Conservation (phyloP, 495 filamentous ascomycete species). For the Polyplosphaeria fusca region DNA sequence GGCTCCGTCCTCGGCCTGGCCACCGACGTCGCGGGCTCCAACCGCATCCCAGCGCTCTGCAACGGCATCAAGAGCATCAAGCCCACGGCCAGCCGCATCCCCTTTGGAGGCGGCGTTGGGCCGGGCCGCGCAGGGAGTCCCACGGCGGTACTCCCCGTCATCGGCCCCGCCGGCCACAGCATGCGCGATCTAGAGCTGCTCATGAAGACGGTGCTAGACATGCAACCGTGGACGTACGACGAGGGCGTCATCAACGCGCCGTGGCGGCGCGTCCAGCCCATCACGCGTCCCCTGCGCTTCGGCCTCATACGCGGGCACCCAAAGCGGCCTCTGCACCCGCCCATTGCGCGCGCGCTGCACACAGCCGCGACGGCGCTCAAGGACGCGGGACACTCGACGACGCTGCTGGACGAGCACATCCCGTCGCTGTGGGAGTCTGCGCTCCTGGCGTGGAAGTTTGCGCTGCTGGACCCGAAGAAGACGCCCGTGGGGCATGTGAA, state of each 20-base stretch:
- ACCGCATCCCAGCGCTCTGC: slow-evolving; percentile 39
- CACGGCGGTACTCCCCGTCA: slow-evolving; percentile 46
- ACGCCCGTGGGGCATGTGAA: slow-evolving; percentile 29
- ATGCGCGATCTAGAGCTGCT: slow-evolving; percentile 49
- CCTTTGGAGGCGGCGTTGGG: slow-evolving; percentile 38
- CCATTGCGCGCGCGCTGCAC: slow-evolving; percentile 32
- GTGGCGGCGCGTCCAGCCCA: slow-evolving; percentile 42
- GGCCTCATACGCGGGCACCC: slow-evolving; percentile 33
- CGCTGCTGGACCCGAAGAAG: slow-evolving; percentile 35
- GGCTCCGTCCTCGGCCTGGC: slow-evolving; percentile 28
- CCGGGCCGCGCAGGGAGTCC: slow-evolving; percentile 26
- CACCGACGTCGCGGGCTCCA: slow-evolving; percentile 34
- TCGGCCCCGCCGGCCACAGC: slow-evolving; percentile 50
- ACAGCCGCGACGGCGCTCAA: slow-evolving; percentile 28
- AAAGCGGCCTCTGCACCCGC: slow-evolving; percentile 37
- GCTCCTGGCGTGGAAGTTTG: slow-evolving; percentile 32
- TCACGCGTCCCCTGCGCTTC: slow-evolving; percentile 20
- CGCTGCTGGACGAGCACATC: slow-evolving; percentile 22
- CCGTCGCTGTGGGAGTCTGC: slow-evolving; percentile 28
- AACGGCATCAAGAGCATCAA: slow-evolving; percentile 37
- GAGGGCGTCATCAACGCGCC: slow-evolving; percentile 46
- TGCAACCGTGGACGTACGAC: slow-evolving; percentile 50
- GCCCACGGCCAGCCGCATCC: slow-evolving; percentile 35
- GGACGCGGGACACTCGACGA: slow-evolving; percentile 27
- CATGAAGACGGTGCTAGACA: slow-evolving; percentile 51